These are phyloP conservation scores for Podila minutissima DNA, from an alignment of 192 early-diverging fungal species.

Conservation along the genomic window DNA sequence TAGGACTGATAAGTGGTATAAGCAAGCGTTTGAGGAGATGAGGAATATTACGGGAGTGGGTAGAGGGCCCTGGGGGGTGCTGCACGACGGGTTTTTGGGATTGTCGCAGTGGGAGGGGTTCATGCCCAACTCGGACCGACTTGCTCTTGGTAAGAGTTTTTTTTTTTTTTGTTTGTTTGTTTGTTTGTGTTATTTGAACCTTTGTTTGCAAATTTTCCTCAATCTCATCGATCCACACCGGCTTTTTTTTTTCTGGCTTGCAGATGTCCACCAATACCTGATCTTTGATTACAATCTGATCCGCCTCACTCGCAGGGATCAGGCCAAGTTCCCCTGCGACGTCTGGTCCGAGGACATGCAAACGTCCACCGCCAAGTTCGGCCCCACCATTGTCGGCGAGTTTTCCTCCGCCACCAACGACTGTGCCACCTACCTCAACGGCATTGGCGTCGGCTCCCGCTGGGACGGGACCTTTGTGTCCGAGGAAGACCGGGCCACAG, in stretches of 20 bases:
- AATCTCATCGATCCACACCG: neutral
- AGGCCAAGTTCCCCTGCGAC: slow-evolving; percentile 43
- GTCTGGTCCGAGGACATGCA: slow-evolving; percentile 37
- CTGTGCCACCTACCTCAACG: slow-evolving; percentile 82
- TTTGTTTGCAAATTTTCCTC: neutral
- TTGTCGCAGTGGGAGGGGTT: slow-evolving; percentile 55
- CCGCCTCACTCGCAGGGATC: slow-evolving; percentile 11
- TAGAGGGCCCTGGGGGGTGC: slow-evolving; percentile 47
- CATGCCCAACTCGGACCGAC: slow-evolving; percentile 52
- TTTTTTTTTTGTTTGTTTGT: no score
- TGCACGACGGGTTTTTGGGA: slow-evolving; percentile 63
- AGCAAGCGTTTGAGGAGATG: slow-evolving; percentile 50
- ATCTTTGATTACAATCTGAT: slow-evolving; percentile 59
- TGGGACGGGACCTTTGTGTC: slow-evolving; percentile 68
- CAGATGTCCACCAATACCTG: slow-evolving; percentile 63
- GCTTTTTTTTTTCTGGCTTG: neutral
- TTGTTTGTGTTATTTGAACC: neutral
- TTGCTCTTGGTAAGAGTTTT: slow-evolving; percentile 60
- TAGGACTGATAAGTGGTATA: slow-evolving; percentile 52
- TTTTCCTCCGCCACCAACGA: slow-evolving; percentile 79
- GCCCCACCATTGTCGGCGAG: slow-evolving; percentile 78
- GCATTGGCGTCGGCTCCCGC: slow-evolving; percentile 65
- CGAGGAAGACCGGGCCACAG: slow-evolving; percentile 15
- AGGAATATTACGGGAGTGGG: slow-evolving; percentile 37
- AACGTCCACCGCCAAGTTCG: slow-evolving; percentile 41